phyloP scores from a whole-genome alignment of 169 alveolate species.

The Plasmodium berghei region DNA sequence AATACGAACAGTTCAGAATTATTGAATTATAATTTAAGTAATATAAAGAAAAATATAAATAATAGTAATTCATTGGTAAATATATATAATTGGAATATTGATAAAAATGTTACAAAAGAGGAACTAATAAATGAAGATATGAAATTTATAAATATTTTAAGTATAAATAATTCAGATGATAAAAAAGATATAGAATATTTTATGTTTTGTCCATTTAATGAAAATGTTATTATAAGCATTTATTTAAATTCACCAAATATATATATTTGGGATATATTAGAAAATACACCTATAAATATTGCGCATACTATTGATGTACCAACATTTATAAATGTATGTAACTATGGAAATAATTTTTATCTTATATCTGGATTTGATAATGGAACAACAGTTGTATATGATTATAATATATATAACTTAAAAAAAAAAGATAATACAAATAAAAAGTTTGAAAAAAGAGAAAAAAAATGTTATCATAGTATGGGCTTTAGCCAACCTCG shows the following conservation, averaged over 20 bases:
- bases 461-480: neutral
- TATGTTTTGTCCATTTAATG: conserved; percentile 72
- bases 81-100: conserved; percentile 53
- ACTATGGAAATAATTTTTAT: conserved; percentile 47
- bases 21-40: conserved; percentile 33
- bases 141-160: conserved; percentile 50
- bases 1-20: conserved; percentile 34
- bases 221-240: conserved; percentile 42
- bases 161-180: conserved; percentile 21
- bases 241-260: conserved; percentile 49
- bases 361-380: conserved; percentile 38
- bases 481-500: neutral
- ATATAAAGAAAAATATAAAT: conserved; percentile 60
- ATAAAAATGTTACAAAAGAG: neutral
- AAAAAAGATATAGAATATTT: conserved; percentile 59
- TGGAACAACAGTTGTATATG: conserved; percentile 32
- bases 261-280: conserved; percentile 54
- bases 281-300: conserved; percentile 44
- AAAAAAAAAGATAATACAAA: conserved; percentile 2
- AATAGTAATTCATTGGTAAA: conserved; percentile 37
- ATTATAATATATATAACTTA: conserved; percentile 40
- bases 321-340: conserved; percentile 56
- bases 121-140: conserved; percentile 37
- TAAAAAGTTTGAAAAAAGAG: conserved; percentile 8
- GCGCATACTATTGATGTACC: conserved; percentile 34